Conservation (phyloP, 2,329 filamentous ascomycete genomes). For the Penicillium sclerotiorum region DNA sequence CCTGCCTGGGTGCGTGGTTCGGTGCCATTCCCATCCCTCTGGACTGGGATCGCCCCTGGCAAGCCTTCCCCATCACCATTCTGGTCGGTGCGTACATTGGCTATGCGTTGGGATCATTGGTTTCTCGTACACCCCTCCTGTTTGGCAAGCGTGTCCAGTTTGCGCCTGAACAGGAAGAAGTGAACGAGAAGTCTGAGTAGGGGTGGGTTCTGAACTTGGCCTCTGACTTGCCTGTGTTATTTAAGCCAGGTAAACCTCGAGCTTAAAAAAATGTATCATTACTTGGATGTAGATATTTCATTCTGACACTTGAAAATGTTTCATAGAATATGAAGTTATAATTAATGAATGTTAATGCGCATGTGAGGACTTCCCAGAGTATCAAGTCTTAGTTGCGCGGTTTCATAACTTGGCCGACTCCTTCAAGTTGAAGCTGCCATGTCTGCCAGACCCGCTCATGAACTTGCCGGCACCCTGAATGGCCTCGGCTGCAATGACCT, state of each 20-base stretch:
- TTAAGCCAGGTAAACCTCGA: neutral
- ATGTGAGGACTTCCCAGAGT: too few relatives aligned
- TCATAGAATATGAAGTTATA: too few relatives aligned
- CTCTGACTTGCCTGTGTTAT: too few relatives aligned
- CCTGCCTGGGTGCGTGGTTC: conserved; percentile 81
- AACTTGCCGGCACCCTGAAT: conserved; percentile 22
- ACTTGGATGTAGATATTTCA: neutral
- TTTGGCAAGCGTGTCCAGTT: conserved; percentile 42
- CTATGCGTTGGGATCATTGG: conserved; percentile 63
- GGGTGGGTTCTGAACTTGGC: too few relatives aligned
- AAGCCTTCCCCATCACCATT: conserved; percentile 95
- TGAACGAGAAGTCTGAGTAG: conserved; percentile 23
- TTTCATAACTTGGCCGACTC: conserved; percentile 19
- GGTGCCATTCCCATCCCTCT: conserved; percentile 93
- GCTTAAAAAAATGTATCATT: conserved; percentile 1
- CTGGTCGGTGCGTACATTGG: conserved; percentile 80
- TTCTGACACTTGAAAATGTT: neutral
- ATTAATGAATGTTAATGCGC: too few relatives aligned
- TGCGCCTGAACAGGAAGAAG: conserved; percentile 22
- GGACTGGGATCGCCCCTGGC: conserved; percentile 98
- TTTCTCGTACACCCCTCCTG: conserved; percentile 32
- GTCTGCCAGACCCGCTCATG: conserved; percentile 18
- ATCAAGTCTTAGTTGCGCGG: neutral
- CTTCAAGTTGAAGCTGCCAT: conserved; percentile 20
- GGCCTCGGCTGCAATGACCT: conserved; percentile 21